Evolutionary conservation across 768 basidiomycete genomes (phyloP), one percentile per base, ranked within the genome.

Genomic region (Calocybe cyanea): DNA sequence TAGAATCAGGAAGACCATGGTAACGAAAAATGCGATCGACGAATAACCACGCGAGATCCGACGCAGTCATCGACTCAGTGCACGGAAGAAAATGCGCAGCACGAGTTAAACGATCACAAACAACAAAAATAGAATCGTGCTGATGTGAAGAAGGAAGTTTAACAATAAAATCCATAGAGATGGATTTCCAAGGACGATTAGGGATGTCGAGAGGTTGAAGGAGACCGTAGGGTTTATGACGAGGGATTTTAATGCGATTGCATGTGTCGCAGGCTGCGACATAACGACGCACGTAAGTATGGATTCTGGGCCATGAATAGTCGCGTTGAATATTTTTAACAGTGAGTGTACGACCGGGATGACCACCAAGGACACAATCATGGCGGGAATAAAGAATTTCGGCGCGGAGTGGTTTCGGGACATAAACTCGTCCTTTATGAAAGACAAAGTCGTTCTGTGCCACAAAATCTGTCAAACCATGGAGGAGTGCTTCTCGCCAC

Each of bases 81-180:
- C 56, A 52, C 0, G 72, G 70, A 32, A 76, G 62, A 52, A 78
- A 76, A 45, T 71, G 65, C 1, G 63, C 67, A 45, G 58, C 59
- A 38, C 71, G 68, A 15, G 71, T 68, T 33, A 76, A 50, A 1
- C 66, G 55, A 51, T 73, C 64, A n/a, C 66, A 63, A 23, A 77
- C 55, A 2, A 71, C 65, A 25, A 52, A 54, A 15, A 71, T 66
- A 2, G 64, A 62, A 45, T 70, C 58, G 46, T 59, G 71, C 5
- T 63, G 63, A 37, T 67, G 55, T 7, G 68, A 68, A 0, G 46
- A 37, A 0, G 72, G 73, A 1, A 77, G 65, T 45, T 67, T 63
- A 33, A 61, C 65, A 19, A 75, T 67, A 50, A 71, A 70, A 38
- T 73, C 69, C 66, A 73, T 71, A 0, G 61, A 61, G 18, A 74